Evolutionary conservation across 495 filamentous ascomycete genomes (phyloP).

Genomic region (Cladorrhinum samala): DNA sequence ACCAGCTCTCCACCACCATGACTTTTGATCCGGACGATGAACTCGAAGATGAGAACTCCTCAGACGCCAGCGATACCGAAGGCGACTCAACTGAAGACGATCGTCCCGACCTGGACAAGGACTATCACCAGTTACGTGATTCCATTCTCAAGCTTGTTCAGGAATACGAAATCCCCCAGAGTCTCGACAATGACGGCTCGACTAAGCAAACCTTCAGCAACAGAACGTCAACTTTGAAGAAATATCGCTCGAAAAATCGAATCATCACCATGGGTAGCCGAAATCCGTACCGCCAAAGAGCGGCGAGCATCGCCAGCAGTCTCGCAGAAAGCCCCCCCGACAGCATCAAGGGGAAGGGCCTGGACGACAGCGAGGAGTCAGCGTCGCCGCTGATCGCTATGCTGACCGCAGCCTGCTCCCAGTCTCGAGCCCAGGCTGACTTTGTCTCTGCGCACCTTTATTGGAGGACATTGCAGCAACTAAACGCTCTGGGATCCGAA

Average conservation of each 20-base stretch:
- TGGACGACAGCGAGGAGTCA: conserved; percentile 24
- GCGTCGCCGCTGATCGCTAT: conserved; percentile 55
- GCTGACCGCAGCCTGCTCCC: conserved; percentile 60
- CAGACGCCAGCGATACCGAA: conserved; percentile 53
- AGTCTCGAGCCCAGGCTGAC: conserved; percentile 62
- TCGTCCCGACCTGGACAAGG: conserved; percentile 65
- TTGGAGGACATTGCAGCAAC: conserved; percentile 59
- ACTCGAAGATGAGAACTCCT: conserved; percentile 56
- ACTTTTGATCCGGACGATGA: conserved; percentile 64
- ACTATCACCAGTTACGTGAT: conserved; percentile 76
- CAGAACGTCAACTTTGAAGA: conserved; percentile 48
- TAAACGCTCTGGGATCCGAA: conserved; percentile 54
- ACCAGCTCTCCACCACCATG: conserved; percentile 62
- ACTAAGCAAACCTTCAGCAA: conserved; percentile 57
- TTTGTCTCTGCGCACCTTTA: conserved; percentile 65
- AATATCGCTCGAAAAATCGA: conserved; percentile 44
- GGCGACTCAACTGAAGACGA: conserved; percentile 58
- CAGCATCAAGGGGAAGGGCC: conserved; percentile 28
- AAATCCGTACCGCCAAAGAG: conserved; percentile 48
- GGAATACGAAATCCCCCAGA: conserved; percentile 68
- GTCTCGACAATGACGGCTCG: conserved; percentile 45
- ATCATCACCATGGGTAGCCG: conserved; percentile 47
- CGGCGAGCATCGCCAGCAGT: conserved; percentile 30
- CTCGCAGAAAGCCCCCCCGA: conserved; percentile 27
- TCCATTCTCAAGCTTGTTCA: conserved; percentile 76